Percentiles rank a stretch among this genome's conserved stretches.
phyloP scores from a whole-genome alignment of 805 yeast genomes.

The Scheffersomyces spartinae region DNA sequence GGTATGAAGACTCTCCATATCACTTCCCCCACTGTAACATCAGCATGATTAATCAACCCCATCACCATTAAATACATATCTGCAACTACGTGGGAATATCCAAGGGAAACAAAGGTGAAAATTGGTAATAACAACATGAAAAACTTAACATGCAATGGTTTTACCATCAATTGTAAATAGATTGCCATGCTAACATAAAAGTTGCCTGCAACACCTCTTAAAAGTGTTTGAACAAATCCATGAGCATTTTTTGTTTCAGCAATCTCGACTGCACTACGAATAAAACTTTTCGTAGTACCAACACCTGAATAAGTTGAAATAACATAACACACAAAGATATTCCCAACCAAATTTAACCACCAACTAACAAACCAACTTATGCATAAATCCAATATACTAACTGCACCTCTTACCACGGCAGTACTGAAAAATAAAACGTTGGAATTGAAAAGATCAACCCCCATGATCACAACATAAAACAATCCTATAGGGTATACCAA shows the following conservation, averaged over 20 bases:
- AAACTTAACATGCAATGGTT: conserved; percentile 68
- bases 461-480: conserved; percentile 64
- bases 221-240: conserved; percentile 49
- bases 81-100: conserved; percentile 73
- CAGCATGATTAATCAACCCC: conserved; percentile 59
- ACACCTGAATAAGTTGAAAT: conserved; percentile 47
- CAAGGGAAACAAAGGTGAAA: conserved; percentile 67
- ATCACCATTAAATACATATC: conserved; percentile 63
- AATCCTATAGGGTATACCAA: conserved; percentile 58
- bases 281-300: conserved; percentile 27
- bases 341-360: conserved; percentile 53
- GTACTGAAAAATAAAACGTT: conserved; percentile 63
- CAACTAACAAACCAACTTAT: conserved; percentile 61
- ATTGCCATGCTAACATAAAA: conserved; percentile 68
- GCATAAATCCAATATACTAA: conserved; percentile 46
- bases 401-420: conserved; percentile 60
- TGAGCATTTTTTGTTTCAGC: conserved; percentile 31
- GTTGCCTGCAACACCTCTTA: conserved; percentile 69
- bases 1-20: conserved; percentile 69
- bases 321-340: conserved; percentile 54
- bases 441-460: conserved; percentile 67
- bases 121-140: conserved; percentile 55
- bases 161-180: conserved; percentile 66
- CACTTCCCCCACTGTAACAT: conserved; percentile 47
- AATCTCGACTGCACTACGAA: conserved; percentile 36